A percentile compares a stretch with the other conserved stretches of the same genome.
Conservation (phyloP, 257 asterid genomes). For the Cynanchum wilfordii region DNA sequence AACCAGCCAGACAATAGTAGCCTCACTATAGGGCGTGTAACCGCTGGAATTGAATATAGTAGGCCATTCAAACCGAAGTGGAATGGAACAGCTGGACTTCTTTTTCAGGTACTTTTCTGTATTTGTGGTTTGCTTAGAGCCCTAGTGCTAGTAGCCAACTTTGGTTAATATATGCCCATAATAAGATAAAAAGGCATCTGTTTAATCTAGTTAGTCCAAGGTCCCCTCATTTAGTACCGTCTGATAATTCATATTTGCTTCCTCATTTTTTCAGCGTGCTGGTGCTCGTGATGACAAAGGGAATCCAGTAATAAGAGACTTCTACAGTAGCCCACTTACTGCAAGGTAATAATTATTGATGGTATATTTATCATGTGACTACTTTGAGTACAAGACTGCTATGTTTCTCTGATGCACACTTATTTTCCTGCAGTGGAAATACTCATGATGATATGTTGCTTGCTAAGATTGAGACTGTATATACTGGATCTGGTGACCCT, state of each 20-base stretch:
- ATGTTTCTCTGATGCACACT: neutral
- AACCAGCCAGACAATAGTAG: slow-evolving; percentile 63
- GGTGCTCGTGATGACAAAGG: slow-evolving; percentile 91
- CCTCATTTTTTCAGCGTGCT: slow-evolving; percentile 51
- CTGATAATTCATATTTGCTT: neutral
- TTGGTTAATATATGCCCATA: neutral
- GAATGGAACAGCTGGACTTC: slow-evolving; percentile 84
- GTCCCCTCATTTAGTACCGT: neutral
- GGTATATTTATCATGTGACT: neutral
- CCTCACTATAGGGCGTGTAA: slow-evolving; percentile 78
- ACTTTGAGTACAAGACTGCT: neutral
- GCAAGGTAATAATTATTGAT: slow-evolving; percentile 55
- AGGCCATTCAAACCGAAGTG: slow-evolving; percentile 94
- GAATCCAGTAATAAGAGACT: slow-evolving; percentile 82
- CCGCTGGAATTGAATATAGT: slow-evolving; percentile 88
- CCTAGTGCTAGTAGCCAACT: neutral
- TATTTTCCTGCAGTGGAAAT: slow-evolving; percentile 70
- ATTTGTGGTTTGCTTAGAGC: neutral
- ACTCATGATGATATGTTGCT: slow-evolving; percentile 80
- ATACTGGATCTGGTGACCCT: slow-evolving; percentile 83
- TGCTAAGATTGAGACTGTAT: slow-evolving; percentile 87
- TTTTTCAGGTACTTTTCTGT: slow-evolving; percentile 57
- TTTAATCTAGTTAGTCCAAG: neutral
- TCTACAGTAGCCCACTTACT: slow-evolving; percentile 92
- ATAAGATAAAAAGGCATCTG: neutral